phyloP scores from a whole-genome alignment of 1,139 yeast genomes.

The Yamadazyma kanchanaburiensis region DNA sequence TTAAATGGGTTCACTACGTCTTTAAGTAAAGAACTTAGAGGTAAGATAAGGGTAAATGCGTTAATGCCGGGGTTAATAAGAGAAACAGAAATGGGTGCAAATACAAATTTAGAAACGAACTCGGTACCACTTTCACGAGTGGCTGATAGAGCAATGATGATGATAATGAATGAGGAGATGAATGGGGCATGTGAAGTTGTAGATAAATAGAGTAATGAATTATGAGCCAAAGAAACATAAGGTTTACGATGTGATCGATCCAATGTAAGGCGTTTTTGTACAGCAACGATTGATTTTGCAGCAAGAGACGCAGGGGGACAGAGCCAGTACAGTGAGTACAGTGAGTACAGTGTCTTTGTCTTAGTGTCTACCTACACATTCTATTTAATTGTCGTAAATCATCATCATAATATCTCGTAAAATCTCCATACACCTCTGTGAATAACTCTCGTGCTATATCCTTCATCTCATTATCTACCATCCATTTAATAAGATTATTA shows the following conservation, averaged over 20 bases:
- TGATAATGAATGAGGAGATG: conserved; percentile 26
- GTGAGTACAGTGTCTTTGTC: too few species aligned
- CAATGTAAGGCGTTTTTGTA: too few species aligned
- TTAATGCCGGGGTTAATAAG: conserved; percentile 69
- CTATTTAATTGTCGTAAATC: conserved; percentile 8
- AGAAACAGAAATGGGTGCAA: conserved; percentile 69
- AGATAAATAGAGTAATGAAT: conserved; percentile 1
- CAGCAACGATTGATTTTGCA: too few species aligned
- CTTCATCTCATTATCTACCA: conserved; percentile 4
- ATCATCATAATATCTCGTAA: conserved; percentile 7
- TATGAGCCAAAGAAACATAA: too few species aligned
- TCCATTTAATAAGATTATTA: conserved; percentile 12
- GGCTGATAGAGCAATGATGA: conserved; percentile 24
- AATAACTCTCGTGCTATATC: conserved; percentile 6
- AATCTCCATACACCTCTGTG: conserved; percentile 10
- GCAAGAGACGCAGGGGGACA: too few species aligned
- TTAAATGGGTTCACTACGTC: conserved; percentile 62
- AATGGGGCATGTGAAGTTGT: conserved; percentile 37
- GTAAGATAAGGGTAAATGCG: conserved; percentile 54
- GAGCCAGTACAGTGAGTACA: too few species aligned
- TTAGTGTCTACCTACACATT: too few species aligned
- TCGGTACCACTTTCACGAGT: conserved; percentile 21
- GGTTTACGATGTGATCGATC: too few species aligned
- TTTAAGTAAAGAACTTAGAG: conserved; percentile 61
- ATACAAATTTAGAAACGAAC: conserved; percentile 21